Evolutionary conservation across 345 rosid genomes (phyloP), one percentile per base, ranked within the genome.

Genomic region (Gossypium longicalyx): DNA sequence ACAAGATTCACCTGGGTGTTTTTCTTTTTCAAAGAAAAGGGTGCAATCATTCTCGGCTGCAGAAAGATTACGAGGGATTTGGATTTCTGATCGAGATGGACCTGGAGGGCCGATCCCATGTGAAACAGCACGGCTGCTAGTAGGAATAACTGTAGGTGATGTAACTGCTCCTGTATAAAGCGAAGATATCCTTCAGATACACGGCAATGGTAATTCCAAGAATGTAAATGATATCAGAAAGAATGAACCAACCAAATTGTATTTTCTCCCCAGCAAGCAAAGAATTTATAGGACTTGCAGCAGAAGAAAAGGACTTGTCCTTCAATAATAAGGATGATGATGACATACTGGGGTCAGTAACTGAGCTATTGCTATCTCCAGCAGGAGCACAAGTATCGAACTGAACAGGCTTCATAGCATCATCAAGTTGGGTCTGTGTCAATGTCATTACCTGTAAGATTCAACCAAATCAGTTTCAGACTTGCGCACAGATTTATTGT

Each of bases 251-350:
- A 96, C 98, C 99, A 77, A 96, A 93, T 80, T 96, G 98, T 85
- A 96, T 93, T 81, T 91, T 96, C 79, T 93, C 97, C 80, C 97
- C 99, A 1, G 93, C 93, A 76, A 95, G 97, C 77, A 93, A 85
- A 73, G 98, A 91, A 76, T 87, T 88, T 66, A 93, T 77, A 79
- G 97, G 95, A 79, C 88, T 87, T 20, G 89, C 80, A 74, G 85
- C 65, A 65, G 97, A 87, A 71, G 91, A 77, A 82, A 83, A 91
- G 54, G 92, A 80, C 77, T 80, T 88, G 71, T 89, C 97, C 85
- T 89, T 89, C 19, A 77, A 66, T 81, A 82, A 78, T 43, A 83
- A 79, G 51, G 98, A 82, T 13, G 89, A 78, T 60, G 91, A 79
- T 56, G 89, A 77, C 68, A 84, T 61, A 82, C 75, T 84, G 51